Conservation (phyloP, 257 asterid species). For the Thymus mandschuricus region DNA sequence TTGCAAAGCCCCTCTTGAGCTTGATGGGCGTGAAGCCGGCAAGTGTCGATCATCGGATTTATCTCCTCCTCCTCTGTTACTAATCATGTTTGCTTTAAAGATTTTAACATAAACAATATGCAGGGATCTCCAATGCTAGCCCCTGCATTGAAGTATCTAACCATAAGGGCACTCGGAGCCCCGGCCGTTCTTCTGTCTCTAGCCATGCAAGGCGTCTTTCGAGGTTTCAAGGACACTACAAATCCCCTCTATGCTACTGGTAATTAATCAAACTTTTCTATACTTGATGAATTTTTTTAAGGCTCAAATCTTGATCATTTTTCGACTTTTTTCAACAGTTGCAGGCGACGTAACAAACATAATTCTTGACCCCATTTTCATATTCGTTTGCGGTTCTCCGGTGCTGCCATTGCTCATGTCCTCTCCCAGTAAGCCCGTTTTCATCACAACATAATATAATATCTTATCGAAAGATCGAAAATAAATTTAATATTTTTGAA, state of each 20-base stretch:
- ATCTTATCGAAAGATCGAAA: too few species aligned
- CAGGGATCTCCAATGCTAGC: constrained; percentile 84
- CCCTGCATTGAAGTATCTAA: constrained; percentile 73
- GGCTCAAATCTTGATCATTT: too few species aligned
- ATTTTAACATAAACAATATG: too few species aligned
- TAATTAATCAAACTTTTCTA: constrained; percentile 20
- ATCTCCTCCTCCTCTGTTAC: not conserved
- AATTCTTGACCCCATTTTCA: constrained; percentile 83
- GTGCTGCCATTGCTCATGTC: constrained; percentile 98
- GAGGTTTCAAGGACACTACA: constrained; percentile 89
- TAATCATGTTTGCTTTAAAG: too few species aligned
- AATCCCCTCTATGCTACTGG: constrained; percentile 92
- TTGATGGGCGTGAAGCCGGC: constrained; percentile 91
- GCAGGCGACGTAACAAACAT: constrained; percentile 73
- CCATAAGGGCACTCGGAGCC: constrained; percentile 82
- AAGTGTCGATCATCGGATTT: constrained; percentile 21
- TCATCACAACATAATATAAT: too few species aligned
- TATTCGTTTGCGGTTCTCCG: constrained; percentile 64
- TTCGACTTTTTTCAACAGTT: constrained; percentile 42
- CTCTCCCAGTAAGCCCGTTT: constrained; percentile 70
- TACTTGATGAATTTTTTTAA: too few species aligned
- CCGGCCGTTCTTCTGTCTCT: constrained; percentile 93
- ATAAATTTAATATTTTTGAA: too few species aligned
- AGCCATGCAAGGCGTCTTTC: constrained; percentile 92
- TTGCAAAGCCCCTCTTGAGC: constrained; percentile 60